Conservation (phyloP, 768 basidiomycete species). For the Myochromella boudieri region DNA sequence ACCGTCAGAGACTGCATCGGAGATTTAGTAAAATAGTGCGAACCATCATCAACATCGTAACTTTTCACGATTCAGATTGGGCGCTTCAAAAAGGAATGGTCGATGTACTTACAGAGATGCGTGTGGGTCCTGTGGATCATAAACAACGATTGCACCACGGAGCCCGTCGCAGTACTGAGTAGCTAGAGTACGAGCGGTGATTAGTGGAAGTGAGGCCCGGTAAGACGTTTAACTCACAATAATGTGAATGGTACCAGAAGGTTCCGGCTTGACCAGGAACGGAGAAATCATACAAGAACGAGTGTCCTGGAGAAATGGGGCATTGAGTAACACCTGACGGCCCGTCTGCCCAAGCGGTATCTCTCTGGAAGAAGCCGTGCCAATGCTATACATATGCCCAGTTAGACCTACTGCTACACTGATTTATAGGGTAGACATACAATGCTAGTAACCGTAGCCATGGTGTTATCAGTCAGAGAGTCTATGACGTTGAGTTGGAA, state of each 20-base stretch:
- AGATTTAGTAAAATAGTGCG: neutral
- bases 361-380: neutral
- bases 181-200: neutral
- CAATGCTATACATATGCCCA: neutral
- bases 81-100: neutral
- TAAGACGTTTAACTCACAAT: constrained; percentile 9
- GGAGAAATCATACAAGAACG: neutral
- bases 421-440: constrained; percentile 9
- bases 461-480: constrained; percentile 18
- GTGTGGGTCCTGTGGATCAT: neutral
- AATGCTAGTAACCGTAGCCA: constrained; percentile 24
- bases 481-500: constrained; percentile 25
- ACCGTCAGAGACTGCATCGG: constrained; percentile 1
- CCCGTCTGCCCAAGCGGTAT: neutral
- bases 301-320: neutral
- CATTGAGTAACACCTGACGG: neutral
- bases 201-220: neutral
- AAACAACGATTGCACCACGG: constrained; percentile 1
- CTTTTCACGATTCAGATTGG: neutral
- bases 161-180: constrained; percentile 1
- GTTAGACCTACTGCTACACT: neutral
- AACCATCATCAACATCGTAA: neutral
- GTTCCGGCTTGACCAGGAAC: neutral
- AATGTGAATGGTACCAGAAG: constrained; percentile 3
- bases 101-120: neutral